These are phyloP conservation scores for Verruconis gallopava DNA, from an alignment of 2,329 filamentous ascomycete species.

Conservation along the genomic window DNA sequence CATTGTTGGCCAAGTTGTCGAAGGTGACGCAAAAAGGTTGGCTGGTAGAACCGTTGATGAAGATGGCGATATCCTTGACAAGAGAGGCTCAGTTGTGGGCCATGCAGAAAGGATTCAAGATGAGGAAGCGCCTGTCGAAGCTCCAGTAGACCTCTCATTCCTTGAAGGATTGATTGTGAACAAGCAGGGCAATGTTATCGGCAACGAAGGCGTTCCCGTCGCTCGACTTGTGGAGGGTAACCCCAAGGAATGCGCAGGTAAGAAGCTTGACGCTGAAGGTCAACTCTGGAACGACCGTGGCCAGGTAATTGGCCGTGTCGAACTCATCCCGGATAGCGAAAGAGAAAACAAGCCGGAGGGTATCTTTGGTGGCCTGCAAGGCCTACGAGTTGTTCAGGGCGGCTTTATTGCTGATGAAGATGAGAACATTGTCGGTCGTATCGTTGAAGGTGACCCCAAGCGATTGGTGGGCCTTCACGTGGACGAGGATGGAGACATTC, in stretches of 20 bases:
- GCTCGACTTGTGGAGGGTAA: constrained; percentile 47
- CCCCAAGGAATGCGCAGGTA: constrained; percentile 41
- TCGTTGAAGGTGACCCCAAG: constrained; percentile 59
- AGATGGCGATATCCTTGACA: constrained; percentile 40
- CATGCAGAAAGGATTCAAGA: constrained; percentile 45
- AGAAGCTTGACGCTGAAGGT: constrained; percentile 42
- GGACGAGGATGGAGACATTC: constrained; percentile 73
- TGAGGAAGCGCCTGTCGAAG: constrained; percentile 37
- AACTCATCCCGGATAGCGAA: constrained; percentile 45
- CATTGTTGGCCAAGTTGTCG: constrained; percentile 34
- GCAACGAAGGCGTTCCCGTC: constrained; percentile 39
- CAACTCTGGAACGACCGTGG: constrained; percentile 43
- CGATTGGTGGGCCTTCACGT: constrained; percentile 59
- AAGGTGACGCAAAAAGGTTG: constrained; percentile 39
- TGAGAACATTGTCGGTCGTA: constrained; percentile 60
- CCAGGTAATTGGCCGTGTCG: constrained; percentile 43
- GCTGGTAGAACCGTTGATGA: constrained; percentile 38
- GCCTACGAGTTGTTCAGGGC: constrained; percentile 54
- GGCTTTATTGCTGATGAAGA: constrained; percentile 65
- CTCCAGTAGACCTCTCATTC: constrained; percentile 35
- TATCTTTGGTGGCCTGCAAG: constrained; percentile 53
- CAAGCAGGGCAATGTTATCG: constrained; percentile 46
- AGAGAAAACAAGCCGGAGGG: constrained; percentile 46
- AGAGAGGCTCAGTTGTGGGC: constrained; percentile 39
- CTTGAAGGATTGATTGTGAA: constrained; percentile 43